These are phyloP conservation scores for Verticillium longisporum DNA, from an alignment of 2,329 filamentous ascomycete genomes.

Conservation along the genomic window DNA sequence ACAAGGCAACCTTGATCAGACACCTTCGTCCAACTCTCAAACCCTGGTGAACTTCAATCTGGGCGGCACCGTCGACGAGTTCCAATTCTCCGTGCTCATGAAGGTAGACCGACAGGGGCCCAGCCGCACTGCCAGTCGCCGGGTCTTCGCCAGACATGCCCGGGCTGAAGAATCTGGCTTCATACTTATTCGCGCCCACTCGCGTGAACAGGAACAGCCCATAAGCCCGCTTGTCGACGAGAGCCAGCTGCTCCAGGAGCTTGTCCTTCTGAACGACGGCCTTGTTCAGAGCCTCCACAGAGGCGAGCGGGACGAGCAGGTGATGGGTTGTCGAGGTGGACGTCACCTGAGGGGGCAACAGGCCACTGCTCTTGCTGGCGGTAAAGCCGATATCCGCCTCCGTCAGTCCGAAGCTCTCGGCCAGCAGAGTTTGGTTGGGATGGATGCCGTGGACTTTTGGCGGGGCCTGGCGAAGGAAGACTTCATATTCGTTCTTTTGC, in stretches of 20 bases:
- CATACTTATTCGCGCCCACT: conserved; percentile 1
- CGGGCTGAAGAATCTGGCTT: conserved; percentile 15
- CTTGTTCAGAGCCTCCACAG: conserved; percentile 6
- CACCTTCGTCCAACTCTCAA: not conserved
- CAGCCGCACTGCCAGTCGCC: conserved; percentile 15
- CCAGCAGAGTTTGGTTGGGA: conserved; percentile 4
- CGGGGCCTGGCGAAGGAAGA: conserved; percentile 9
- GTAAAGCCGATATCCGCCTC: conserved; percentile 6
- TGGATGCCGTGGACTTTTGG: conserved; percentile 7
- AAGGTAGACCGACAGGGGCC: conserved; percentile 11
- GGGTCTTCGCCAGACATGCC: conserved; percentile 15
- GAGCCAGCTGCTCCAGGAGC: conserved; percentile 8
- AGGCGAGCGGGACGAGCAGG: conserved; percentile 10
- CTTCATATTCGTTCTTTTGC: not conserved
- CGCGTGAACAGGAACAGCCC: conserved; percentile 10
- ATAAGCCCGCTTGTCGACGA: conserved; percentile 9
- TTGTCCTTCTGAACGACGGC: conserved; percentile 6
- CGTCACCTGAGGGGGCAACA: conserved; percentile 10
- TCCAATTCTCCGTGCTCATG: conserved; percentile 3
- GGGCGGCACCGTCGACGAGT: not conserved
- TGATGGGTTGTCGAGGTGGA: conserved; percentile 13
- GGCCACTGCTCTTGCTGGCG: not conserved
- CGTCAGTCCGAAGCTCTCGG: conserved; percentile 4
- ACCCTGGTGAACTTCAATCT: not conserved
- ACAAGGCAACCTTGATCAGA: conserved; percentile 1